Evolutionary conservation across 306 rosid genomes (phyloP), one percentile per base, ranked within the genome.

Genomic region (Elaeagnus macrophylla): DNA sequence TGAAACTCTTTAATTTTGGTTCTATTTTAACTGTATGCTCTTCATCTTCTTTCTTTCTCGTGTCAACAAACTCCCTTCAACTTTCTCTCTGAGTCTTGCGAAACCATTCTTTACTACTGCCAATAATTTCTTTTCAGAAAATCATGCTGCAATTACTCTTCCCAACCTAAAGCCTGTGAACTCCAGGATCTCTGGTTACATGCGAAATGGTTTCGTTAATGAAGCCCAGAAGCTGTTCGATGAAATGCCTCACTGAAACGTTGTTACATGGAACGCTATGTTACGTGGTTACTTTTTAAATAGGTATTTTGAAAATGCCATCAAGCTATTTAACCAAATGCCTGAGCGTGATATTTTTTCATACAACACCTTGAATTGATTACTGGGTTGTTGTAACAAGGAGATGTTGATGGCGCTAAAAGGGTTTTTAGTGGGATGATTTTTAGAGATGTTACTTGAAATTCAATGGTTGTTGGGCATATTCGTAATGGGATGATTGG

Each of bases 251-350:
- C 68, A 49, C 0, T 54, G 72, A 64, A 73, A 76, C 62, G 59
- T 68, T 13, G 73, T 76, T 58, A 73, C 82, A 0, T 80, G 75
- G 75, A 80, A 80, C 13, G 71, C 82, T 1, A 76, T 76, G 79
- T 56, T 80, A 49, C 75, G 82, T 0, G 82, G 79, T 40, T 76
- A 64, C 25, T 76, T 73, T 39, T 9, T 62, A 12, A 67, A 80
- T 14, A 52, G 71, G 19, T 14, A 17, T 19, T 16, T 10, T 5
- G 53, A 49, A n/a, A 38, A 59, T 36, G 82, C 75, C 0, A n/a
- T 76, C 16, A 15, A 17, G 19, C 18, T 76, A 41, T 73, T 76
- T 52, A 42, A 62, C 10, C 49, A 20, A 57, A 76, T 73, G 80
- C 71, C 72, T 0, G 68, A n/a, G n/a, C n/a, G n/a, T n/a, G n/a